Evolutionary conservation across 2,329 filamentous ascomycete genomes (phyloP).

Genomic region (Pseudogymnoascus sp.): DNA sequence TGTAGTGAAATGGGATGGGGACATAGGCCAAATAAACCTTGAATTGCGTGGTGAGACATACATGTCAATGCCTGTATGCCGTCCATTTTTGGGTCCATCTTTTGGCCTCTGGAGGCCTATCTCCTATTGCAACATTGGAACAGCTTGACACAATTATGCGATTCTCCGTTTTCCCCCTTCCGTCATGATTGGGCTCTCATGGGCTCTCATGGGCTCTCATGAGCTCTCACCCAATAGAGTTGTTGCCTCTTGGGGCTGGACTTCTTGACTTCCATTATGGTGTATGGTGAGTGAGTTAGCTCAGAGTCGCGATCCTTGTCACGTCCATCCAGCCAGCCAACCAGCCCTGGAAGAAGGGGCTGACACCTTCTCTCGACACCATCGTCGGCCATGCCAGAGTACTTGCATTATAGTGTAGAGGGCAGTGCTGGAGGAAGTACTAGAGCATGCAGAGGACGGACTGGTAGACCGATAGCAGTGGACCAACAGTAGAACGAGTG

Average conservation of each 20-base stretch:
- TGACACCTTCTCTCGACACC: not conserved
- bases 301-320: slow-evolving; percentile 3
- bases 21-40: not conserved
- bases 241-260: not conserved
- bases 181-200: slow-evolving; percentile 1
- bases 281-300: not conserved
- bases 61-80: slow-evolving; percentile 6
- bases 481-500: too few relatives aligned
- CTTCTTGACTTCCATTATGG: not conserved
- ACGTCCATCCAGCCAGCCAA: not conserved
- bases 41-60: slow-evolving; percentile 9
- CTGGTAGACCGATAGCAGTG: not conserved
- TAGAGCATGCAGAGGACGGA: not conserved
- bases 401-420: not conserved
- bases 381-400: not conserved
- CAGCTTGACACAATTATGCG: slow-evolving; percentile 5
- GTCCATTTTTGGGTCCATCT: not conserved
- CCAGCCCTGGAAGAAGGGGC: not conserved
- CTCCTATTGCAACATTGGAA: slow-evolving; percentile 5
- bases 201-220: not conserved
- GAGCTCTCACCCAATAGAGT: not conserved
- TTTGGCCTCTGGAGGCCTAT: not conserved
- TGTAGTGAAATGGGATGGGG: not conserved
- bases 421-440: not conserved
- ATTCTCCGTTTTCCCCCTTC: not conserved